These are phyloP conservation scores for Pestalotiopsis sp. DNA, from an alignment of 2,329 filamentous ascomycete species.

Conservation along the genomic window DNA sequence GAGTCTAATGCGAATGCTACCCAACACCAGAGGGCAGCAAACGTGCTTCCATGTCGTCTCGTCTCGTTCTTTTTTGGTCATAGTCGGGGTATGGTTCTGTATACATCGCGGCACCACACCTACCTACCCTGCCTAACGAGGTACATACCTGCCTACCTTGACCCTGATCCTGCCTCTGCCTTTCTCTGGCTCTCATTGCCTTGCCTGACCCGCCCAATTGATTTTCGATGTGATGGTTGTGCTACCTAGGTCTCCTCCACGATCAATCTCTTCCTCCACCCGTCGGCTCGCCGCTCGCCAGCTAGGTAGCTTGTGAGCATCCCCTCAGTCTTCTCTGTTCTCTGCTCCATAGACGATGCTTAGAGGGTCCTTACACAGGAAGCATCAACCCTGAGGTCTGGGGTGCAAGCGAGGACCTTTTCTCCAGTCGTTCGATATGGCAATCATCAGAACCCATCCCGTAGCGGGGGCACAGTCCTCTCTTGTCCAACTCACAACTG, in stretches of 20 bases:
- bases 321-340: background rate
- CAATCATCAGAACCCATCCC: background rate
- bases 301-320: background rate
- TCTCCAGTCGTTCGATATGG: background rate
- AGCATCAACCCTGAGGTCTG: background rate
- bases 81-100: background rate
- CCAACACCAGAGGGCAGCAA: conserved; percentile 2
- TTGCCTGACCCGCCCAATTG: background rate
- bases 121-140: background rate
- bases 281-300: background rate
- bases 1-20: conserved; percentile 5
- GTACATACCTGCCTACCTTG: background rate
- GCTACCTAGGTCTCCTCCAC: background rate
- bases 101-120: background rate
- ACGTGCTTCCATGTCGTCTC: background rate
- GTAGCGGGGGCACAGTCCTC: background rate
- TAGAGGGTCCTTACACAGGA: background rate
- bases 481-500: background rate
- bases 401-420: background rate
- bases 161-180: background rate
- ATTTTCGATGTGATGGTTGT: background rate
- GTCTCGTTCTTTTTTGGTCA: background rate
- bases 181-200: background rate
- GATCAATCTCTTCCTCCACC: background rate
- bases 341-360: background rate